phyloP scores from a whole-genome alignment of 352 stramenopile genomes.

The Phytopythium litorale region DNA sequence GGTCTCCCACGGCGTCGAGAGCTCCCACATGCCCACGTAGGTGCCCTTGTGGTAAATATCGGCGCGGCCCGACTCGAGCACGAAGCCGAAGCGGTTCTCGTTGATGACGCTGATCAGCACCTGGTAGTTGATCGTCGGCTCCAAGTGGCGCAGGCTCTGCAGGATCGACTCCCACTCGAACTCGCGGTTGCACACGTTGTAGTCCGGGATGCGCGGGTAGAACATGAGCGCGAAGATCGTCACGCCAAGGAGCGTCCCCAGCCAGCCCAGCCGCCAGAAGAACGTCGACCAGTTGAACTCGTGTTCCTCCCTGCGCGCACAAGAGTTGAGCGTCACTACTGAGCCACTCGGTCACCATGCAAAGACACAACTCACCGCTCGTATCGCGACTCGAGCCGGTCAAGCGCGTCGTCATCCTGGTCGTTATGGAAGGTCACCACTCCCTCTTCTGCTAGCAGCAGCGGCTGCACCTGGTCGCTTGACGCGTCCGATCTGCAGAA shows the following conservation, averaged over 20 bases:
- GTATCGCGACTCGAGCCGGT: constrained; percentile 40
- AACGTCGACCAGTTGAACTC: constrained; percentile 49
- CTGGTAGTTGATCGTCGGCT: constrained; percentile 84
- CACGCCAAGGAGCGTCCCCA: constrained; percentile 44
- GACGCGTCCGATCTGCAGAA: neutral
- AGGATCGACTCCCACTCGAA: constrained; percentile 89
- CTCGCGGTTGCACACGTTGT: constrained; percentile 87
- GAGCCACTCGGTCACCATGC: neutral
- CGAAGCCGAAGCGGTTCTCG: constrained; percentile 86
- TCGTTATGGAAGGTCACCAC: constrained; percentile 58
- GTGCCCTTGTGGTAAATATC: constrained; percentile 81
- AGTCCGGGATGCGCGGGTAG: constrained; percentile 83
- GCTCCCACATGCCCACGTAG: constrained; percentile 67
- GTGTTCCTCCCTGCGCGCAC: constrained; percentile 25
- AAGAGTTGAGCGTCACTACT: neutral
- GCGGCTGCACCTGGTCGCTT: constrained; percentile 39
- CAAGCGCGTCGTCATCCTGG: constrained; percentile 45
- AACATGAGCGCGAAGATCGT: constrained; percentile 84
- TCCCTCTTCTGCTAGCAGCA: constrained; percentile 48
- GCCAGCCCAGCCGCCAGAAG: constrained; percentile 47
- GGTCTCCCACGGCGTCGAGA: constrained; percentile 61
- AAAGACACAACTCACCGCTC: constrained; percentile 14
- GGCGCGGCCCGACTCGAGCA: constrained; percentile 63
- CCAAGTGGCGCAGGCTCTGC: constrained; percentile 60
- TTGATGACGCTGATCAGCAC: constrained; percentile 86